Evolutionary conservation across 2,329 filamentous ascomycete species (phyloP), one percentile per base, ranked within the genome.

Genomic region (Colletotrichum kahawae): DNA sequence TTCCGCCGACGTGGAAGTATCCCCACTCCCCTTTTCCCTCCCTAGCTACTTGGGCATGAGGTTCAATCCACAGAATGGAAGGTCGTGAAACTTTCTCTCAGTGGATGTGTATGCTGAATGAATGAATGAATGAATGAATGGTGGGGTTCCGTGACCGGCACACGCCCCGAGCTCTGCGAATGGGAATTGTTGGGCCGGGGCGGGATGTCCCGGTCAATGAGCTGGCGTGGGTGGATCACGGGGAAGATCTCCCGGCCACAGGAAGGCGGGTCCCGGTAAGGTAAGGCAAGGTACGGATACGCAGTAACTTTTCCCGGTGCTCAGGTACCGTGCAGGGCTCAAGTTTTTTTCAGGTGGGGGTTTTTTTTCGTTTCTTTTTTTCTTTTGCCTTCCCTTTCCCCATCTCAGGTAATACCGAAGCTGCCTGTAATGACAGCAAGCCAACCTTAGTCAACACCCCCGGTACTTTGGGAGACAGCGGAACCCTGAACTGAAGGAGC

Each of bases 171-270:
- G 70, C 66, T 72, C 70, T 57, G n/a, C 43, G 66, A 38, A 63
- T 63, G 33, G 21, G 13, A 70, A 64, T 70, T 56, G 70, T 70
- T 63, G 36, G 54, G 65, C 65, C 36, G 27, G 54, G 54, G 63
- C 36, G 63, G 70, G 62, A 71, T 71, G 43, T 43, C 33, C 70
- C 70, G 60, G 67, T 60, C 31, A 27, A 10, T 71, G 70, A 48
- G 70, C 65, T 69, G 71, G 71, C 48, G 66, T 73, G 70, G 14
- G 59, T 74, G 71, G 71, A 62, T 51, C 67, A 66, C 71, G 67
- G 67, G 71, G 71, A 74, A 74, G 67, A 71, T 74, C 71, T 74
- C 71, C 71, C 67, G 67, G 67, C 34, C 34, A 60, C 66, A 69
- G 54, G 21, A 69, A 24, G 54, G 66, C 66, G 66, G 66, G 66